A percentile compares a stretch with the other conserved stretches of the same genome.
phyloP scores from a whole-genome alignment of 306 rosid species.

The Sophora flavescens region DNA sequence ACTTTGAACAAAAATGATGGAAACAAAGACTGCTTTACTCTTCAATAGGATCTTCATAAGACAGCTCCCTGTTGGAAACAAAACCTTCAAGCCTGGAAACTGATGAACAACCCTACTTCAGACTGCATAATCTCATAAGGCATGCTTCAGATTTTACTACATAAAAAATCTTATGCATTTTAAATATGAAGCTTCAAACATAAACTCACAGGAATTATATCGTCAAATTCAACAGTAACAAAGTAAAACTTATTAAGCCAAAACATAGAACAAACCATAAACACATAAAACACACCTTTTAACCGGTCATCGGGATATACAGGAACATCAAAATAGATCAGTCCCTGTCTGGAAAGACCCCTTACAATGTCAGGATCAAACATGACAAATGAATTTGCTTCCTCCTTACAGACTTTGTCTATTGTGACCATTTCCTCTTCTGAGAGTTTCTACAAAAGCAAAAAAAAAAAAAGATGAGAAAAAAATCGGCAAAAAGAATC shows the following conservation, averaged over 20 bases:
- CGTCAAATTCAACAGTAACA: conserved; percentile 4
- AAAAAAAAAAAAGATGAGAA: background rate
- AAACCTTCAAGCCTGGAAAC: conserved; percentile 99
- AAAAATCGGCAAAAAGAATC: conserved; percentile 22
- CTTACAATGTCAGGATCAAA: conserved; percentile 74
- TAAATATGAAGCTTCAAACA: conserved; percentile 29
- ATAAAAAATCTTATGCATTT: background rate
- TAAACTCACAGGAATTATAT: background rate
- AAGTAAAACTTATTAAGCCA: background rate
- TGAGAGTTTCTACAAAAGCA: conserved; percentile 75
- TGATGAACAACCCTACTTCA: conserved; percentile 34
- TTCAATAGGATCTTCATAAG: conserved; percentile 97
- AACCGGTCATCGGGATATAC: conserved; percentile 84
- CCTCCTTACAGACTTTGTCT: conserved; percentile 91
- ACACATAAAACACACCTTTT: conserved; percentile 63
- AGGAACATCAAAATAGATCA: conserved; percentile 89
- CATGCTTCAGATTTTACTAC: background rate
- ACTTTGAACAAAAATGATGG: conserved; percentile 34
- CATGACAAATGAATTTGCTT: conserved; percentile 74
- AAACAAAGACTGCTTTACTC: conserved; percentile 69
- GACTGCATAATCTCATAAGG: background rate
- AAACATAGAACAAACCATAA: conserved; percentile 32
- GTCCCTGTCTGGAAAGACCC: conserved; percentile 74
- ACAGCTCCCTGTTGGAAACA: conserved; percentile 98
- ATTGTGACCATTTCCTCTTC: conserved; percentile 85